A percentile compares a stretch with the other conserved stretches of the same genome.
phyloP scores from a whole-genome alignment of 257 asterid species.

The Nicotiana sylvestris region DNA sequence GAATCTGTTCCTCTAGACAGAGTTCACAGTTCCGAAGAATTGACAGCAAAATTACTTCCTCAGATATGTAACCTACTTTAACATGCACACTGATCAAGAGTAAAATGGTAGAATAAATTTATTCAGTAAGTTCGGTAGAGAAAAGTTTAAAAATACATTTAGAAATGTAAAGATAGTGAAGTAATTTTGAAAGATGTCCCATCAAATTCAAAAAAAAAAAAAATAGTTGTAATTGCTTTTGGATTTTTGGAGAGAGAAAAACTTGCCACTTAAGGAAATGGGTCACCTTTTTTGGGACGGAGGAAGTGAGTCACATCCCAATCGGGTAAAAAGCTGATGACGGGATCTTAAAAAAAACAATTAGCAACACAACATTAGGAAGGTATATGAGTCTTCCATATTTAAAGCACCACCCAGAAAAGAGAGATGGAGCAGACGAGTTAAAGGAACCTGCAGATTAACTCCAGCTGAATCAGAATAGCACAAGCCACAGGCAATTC shows the following conservation, averaged over 20 bases:
- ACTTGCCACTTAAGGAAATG: not conserved
- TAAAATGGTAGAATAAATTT: not conserved
- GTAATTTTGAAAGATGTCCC: not conserved
- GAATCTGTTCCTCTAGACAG: not conserved
- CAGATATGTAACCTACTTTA: not conserved
- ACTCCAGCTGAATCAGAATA: conserved; percentile 81
- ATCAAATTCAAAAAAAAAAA: not conserved
- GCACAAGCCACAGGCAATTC: conserved; percentile 87
- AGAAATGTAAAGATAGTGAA: not conserved
- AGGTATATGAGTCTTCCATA: conserved; percentile 1
- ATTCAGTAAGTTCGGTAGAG: not conserved
- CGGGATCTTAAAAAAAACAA: not conserved
- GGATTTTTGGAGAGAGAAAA: not conserved
- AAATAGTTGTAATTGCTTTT: not conserved
- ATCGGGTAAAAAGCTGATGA: not conserved
- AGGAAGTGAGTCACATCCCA: not conserved
- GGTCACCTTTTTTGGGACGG: not conserved
- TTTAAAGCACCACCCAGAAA: not conserved
- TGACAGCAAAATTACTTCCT: not conserved
- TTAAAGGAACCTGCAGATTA: conserved; percentile 70
- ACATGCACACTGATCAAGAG: not conserved
- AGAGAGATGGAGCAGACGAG: conserved; percentile 4
- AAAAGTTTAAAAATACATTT: not conserved
- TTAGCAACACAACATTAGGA: not conserved
- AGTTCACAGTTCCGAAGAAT: not conserved